Evolutionary conservation across 345 rosid species (phyloP), one percentile per base, ranked within the genome.

Genomic region (Syzygium grande): DNA sequence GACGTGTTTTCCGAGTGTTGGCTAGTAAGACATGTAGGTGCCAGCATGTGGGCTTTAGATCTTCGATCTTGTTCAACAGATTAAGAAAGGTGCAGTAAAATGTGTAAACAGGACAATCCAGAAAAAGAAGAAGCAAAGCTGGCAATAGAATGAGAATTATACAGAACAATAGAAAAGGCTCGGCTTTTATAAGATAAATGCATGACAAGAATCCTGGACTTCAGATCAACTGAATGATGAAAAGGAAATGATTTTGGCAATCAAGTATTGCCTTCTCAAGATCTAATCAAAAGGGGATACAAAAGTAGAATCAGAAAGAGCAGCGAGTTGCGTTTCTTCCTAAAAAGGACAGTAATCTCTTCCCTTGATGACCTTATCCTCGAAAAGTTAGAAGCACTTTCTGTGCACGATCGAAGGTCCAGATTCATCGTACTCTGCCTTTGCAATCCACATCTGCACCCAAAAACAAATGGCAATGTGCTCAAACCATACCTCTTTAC

Each of bases 321-420:
- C 89, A 58, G 90, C 91, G 41, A 86, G 90, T 41, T 86, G 89
- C 91, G 87, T 85, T 25, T 88, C 86, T 84, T 86, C 85, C 89
- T 78, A 84, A 84, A 84, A 84, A 54, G 85, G 87, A 65, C 73
- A 86, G 41, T 86, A 54, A 68, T 77, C 80, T 87, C 78, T 90
- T 90, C 83, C 90, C 77, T 88, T 38, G n/a, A 85, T 84, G 87
- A 87, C 52, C 52, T 90, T 88, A 86, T 86, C 85, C 86, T 84
- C 9, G 9, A 88, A 85, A 34, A 27, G 27, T 90, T 90, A 92
- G 89, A 92, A 92, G 91, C 94, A 92, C 51, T 92, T 91, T 89
- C 94, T 78, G 78, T 92, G 94, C 86, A 92, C 94, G 3, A 92
- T 92, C 3, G 94, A 92, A 51, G 93, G 94, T 21, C 94, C 94